phyloP scores from a whole-genome alignment of 2,329 filamentous ascomycete species.

The Berkeleyomyces rouxiae region DNA sequence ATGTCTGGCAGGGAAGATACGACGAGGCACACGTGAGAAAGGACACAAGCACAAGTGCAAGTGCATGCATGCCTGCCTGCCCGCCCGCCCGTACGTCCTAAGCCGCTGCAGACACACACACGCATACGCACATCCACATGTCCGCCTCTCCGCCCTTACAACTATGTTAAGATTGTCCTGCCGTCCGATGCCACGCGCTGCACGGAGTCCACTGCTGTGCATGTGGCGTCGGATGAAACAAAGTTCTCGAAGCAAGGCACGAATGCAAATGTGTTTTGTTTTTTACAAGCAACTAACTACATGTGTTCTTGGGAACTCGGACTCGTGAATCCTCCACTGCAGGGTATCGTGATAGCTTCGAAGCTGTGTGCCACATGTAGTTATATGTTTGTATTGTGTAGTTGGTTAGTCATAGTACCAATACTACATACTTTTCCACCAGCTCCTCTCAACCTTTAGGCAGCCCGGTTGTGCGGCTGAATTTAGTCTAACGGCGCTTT shows the following conservation, averaged over 20 bases:
- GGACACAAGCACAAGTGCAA: neutral
- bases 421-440: neutral
- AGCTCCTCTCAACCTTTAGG: neutral
- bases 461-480: neutral
- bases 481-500: neutral
- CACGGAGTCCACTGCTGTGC: neutral
- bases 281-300: neutral
- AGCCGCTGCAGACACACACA: neutral
- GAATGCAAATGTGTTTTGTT: neutral
- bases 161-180: neutral
- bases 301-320: too few species aligned
- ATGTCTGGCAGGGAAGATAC: neutral
- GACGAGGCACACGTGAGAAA: neutral
- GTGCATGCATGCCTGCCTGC: neutral
- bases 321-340: neutral
- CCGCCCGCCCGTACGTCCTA: neutral
- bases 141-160: too few species aligned
- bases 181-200: neutral
- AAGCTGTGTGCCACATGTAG: too few species aligned
- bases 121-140: too few species aligned
- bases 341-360: neutral
- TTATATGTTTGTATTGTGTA: too few species aligned
- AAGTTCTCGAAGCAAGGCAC: neutral
- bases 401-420: too few species aligned
- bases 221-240: neutral